phyloP scores from a whole-genome alignment of 805 yeast species.

The Pichia kluyveri region DNA sequence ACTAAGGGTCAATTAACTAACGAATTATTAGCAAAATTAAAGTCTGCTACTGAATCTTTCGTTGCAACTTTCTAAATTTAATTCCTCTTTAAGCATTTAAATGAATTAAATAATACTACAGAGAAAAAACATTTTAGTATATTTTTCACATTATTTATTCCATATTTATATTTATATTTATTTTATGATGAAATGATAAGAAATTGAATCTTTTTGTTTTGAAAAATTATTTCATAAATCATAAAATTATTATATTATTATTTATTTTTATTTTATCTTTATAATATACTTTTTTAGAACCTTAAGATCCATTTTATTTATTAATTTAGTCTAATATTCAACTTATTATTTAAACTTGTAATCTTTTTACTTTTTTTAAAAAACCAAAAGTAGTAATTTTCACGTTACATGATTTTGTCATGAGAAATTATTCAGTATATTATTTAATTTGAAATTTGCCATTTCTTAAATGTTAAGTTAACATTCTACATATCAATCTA shows the following conservation, averaged over 20 bases:
- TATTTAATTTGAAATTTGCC: too few relatives aligned
- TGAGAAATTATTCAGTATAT: too few relatives aligned
- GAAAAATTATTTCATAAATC: background rate
- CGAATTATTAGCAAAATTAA: conserved; percentile 80
- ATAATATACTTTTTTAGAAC: background rate
- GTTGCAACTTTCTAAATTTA: conserved; percentile 69
- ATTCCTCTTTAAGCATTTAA: background rate
- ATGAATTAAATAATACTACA: background rate
- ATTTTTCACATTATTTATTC: conserved; percentile 11
- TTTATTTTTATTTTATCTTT: background rate
- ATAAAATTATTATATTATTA: background rate
- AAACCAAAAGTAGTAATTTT: too few relatives aligned
- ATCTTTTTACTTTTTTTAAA: too few relatives aligned
- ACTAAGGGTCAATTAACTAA: conserved; percentile 84
- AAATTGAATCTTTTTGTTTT: conserved; percentile 6
- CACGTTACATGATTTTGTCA: too few relatives aligned
- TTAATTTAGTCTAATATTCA: too few relatives aligned
- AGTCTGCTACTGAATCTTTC: conserved; percentile 86
- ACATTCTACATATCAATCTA: too few relatives aligned
- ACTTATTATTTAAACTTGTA: too few relatives aligned
- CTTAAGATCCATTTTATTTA: background rate
- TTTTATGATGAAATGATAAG: conserved; percentile 15
- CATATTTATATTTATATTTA: conserved; percentile 13
- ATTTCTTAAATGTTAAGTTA: too few relatives aligned
- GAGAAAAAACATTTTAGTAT: conserved; percentile 3